Evolutionary conservation across 805 yeast species (phyloP).

Genomic region (Ogataea ganodermae): DNA sequence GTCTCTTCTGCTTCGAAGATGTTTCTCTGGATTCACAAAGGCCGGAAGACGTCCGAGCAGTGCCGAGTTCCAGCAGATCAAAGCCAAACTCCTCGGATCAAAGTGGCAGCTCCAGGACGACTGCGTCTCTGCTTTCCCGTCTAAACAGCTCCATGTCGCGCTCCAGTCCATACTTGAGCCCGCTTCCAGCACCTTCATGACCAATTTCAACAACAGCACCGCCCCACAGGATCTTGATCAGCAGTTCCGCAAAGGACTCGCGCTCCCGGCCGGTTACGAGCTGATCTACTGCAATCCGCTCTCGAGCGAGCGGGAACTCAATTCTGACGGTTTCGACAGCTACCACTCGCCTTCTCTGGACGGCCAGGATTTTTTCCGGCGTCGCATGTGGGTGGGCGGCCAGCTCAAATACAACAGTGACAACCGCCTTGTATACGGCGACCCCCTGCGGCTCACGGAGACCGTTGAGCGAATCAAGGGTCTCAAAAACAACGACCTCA

Average conservation of each 20-base stretch:
- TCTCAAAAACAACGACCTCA: conserved; percentile 36
- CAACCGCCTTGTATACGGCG: conserved; percentile 39
- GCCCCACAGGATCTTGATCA: conserved; percentile 9
- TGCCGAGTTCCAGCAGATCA: conserved; percentile 15
- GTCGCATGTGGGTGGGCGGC: conserved; percentile 86
- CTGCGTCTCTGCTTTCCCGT: conserved; percentile 28
- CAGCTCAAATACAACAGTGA: conserved; percentile 42
- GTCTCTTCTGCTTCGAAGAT: background rate
- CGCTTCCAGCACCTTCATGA: conserved; percentile 18
- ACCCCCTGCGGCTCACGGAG: conserved; percentile 53
- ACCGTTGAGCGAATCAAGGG: conserved; percentile 43
- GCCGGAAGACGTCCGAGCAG: conserved; percentile 9
- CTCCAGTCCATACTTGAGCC: conserved; percentile 28
- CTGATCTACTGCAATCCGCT: conserved; percentile 67
- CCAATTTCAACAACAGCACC: background rate
- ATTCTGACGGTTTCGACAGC: conserved; percentile 78
- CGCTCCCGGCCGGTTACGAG: conserved; percentile 58
- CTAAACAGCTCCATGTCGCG: conserved; percentile 32
- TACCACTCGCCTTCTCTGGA: conserved; percentile 62
- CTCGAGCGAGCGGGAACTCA: conserved; percentile 47
- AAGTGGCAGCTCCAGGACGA: conserved; percentile 33
- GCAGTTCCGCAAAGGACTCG: conserved; percentile 21
- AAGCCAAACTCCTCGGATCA: conserved; percentile 14
- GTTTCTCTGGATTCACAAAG: conserved; percentile 4
- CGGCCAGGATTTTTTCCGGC: conserved; percentile 38